Percentiles rank a stretch among this genome's conserved stretches.
Conservation (phyloP, 192 early-diverging fungal genomes). For the Irineochytrium annulatum region DNA sequence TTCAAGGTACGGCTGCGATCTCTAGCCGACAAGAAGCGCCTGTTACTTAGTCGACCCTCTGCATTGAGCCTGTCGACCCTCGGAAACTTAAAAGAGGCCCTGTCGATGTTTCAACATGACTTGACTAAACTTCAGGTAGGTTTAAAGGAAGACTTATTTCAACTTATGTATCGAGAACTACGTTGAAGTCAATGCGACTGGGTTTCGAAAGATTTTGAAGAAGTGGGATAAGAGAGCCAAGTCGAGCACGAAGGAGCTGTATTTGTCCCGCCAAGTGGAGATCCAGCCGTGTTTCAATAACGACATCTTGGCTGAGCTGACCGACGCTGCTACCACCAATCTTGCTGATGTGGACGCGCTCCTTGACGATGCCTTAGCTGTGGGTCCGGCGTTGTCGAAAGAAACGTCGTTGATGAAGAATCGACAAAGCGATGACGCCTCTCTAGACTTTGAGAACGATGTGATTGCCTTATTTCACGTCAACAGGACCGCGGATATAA, state of each 20-base stretch:
- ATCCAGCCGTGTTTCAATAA: conserved; percentile 97
- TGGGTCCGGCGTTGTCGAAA: background rate
- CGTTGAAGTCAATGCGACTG: conserved; percentile 92
- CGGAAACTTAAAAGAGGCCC: conserved; percentile 81
- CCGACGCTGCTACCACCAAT: conserved; percentile 73
- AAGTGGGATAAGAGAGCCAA: conserved; percentile 99
- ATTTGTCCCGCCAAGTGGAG: conserved; percentile 94
- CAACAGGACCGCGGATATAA: conserved; percentile 10
- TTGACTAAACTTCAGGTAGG: conserved; percentile 89
- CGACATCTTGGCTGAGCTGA: conserved; percentile 83
- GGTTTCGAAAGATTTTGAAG: conserved; percentile 98
- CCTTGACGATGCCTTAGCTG: conserved; percentile 8
- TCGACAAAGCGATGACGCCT: conserved; percentile 11
- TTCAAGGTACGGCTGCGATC: conserved; percentile 84
- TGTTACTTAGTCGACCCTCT: conserved; percentile 21
- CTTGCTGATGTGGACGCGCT: conserved; percentile 68
- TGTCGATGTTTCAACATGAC: conserved; percentile 86
- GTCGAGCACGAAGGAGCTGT: conserved; percentile 95
- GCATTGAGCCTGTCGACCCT: conserved; percentile 54
- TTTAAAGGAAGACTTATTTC: background rate
- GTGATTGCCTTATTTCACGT: conserved; percentile 14
- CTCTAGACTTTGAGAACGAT: conserved; percentile 33
- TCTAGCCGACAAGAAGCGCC: conserved; percentile 43
- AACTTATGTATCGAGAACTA: conserved; percentile 64
- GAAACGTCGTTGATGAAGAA: background rate